A percentile compares a stretch with the other conserved stretches of the same genome.
phyloP scores from a whole-genome alignment of 73 alveolate species.

The Diophrys appendiculata region DNA sequence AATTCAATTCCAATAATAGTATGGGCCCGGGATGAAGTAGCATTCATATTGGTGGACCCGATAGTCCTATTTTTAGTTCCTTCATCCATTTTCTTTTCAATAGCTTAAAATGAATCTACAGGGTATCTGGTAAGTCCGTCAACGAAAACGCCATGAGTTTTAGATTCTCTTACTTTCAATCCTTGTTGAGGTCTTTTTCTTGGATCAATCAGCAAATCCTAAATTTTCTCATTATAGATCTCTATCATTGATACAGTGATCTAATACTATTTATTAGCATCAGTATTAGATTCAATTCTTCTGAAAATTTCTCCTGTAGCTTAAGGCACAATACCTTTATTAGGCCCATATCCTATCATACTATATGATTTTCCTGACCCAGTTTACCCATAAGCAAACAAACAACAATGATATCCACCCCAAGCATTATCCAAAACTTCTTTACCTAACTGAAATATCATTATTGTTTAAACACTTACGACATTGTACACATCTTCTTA shows the following conservation, averaged over 20 bases:
- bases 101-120: conserved; percentile 56
- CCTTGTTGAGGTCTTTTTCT: conserved; percentile 64
- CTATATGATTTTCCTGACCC: conserved; percentile 67
- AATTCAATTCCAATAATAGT: conserved; percentile 69
- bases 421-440: conserved; percentile 86
- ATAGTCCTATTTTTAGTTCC: conserved; percentile 64
- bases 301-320: conserved; percentile 57
- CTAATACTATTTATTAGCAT: conserved; percentile 31
- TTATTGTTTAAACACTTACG: conserved; percentile 35
- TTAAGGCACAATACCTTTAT: conserved; percentile 64
- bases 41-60: conserved; percentile 63
- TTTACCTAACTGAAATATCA: conserved; percentile 84
- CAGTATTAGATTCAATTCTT: conserved; percentile 35
- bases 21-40: conserved; percentile 62
- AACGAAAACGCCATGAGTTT: conserved; percentile 50
- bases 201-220: conserved; percentile 68
- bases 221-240: conserved; percentile 77
- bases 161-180: conserved; percentile 61
- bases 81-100: conserved; percentile 53
- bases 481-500: conserved; percentile 91
- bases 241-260: conserved; percentile 68
- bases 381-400: conserved; percentile 98
- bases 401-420: conserved; percentile 99
- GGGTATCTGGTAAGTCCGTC: conserved; percentile 67
- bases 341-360: conserved; percentile 75